Evolutionary conservation across 2,329 filamentous ascomycete species (phyloP), one percentile per base, ranked within the genome.

Genomic region (Monilinia vaccinii-corymbosi): DNA sequence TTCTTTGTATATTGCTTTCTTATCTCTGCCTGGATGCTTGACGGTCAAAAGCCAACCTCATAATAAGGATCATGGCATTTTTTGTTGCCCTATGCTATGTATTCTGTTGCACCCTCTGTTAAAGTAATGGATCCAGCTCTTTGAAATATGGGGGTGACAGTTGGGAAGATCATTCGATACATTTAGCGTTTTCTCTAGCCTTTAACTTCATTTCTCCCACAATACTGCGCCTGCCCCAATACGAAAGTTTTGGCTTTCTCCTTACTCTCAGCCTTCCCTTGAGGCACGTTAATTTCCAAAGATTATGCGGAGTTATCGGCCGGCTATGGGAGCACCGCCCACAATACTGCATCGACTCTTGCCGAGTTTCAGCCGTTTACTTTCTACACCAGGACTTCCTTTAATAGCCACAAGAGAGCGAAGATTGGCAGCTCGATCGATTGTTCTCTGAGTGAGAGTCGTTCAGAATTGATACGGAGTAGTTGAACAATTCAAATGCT

Each of bases 401-500:
- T 2, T 44, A 23, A 21, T 25, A 36, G n/a, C 16, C 32, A 47
- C 14, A 40, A 31, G 11, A 46, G 40, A 23, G 11, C 49, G 16
- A 55, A 40, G 32, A 40, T 8, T 40, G 45, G 9, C n/a, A 28
- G 32, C 11, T 32, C 5, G 40, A 13, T 42, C 14, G 18, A 48
- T 28, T 16, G n/a, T n/a, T 42, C 25, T 31, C n/a, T 23, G 11
- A 42, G 34, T 18, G 52, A 46, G 5, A 47, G 4, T 16, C 25
- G 21, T 34, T 40, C 51, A 49, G 36, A 2, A 31, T 10, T 14
- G 2, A 45, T 34, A 44, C 36, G 5, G 21, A 52, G n/a, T 18
- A 47, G 8, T 16, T 9, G 32, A 25, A 14, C 2, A 57, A 63
- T 42, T 32, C 58, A 2, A 63, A 63, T 23, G 60, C 16, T 51